These are phyloP conservation scores for Tremella mesenterica DNA, from an alignment of 768 basidiomycete genomes.

Conservation along the genomic window DNA sequence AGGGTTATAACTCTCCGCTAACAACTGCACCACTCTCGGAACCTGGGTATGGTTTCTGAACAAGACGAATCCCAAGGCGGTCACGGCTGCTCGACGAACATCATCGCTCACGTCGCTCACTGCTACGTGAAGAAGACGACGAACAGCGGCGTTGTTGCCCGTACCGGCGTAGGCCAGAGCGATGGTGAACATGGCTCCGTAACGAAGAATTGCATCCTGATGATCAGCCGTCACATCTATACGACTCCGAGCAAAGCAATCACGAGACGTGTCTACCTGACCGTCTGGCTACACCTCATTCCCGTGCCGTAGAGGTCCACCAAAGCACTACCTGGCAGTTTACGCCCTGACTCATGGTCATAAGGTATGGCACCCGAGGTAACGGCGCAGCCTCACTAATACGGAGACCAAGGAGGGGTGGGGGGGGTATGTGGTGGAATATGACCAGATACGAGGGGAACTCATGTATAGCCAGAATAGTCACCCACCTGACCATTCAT, in stretches of 20 bases:
- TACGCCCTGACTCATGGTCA: too few relatives aligned
- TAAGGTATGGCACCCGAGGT: too few relatives aligned
- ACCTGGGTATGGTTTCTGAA: conserved; percentile 97
- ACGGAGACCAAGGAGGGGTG: too few relatives aligned
- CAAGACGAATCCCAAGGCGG: conserved; percentile 85
- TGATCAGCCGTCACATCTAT: conserved; percentile 12
- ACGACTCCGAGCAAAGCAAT: not conserved
- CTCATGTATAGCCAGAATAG: conserved; percentile 11
- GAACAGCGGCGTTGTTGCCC: conserved; percentile 84
- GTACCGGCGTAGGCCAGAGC: conserved; percentile 96
- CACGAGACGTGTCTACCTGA: too few relatives aligned
- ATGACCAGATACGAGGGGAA: too few relatives aligned
- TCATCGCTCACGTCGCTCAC: conserved; percentile 98
- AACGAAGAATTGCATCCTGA: conserved; percentile 91
- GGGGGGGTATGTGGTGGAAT: too few relatives aligned
- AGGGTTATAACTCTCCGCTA: conserved; percentile 97
- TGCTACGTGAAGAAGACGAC: conserved; percentile 84
- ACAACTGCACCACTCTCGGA: conserved; percentile 87
- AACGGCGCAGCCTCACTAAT: too few relatives aligned
- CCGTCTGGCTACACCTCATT: too few relatives aligned
- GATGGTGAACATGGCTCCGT: conserved; percentile 93
- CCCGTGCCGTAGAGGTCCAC: too few relatives aligned
- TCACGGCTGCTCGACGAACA: conserved; percentile 92
- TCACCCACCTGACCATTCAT: conserved; percentile 71
- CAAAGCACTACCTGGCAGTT: too few relatives aligned